Percentiles rank a stretch among this genome's conserved stretches.
Evolutionary conservation across 2,329 filamentous ascomycete genomes (phyloP).

Genomic region (Tothia fuscella): DNA sequence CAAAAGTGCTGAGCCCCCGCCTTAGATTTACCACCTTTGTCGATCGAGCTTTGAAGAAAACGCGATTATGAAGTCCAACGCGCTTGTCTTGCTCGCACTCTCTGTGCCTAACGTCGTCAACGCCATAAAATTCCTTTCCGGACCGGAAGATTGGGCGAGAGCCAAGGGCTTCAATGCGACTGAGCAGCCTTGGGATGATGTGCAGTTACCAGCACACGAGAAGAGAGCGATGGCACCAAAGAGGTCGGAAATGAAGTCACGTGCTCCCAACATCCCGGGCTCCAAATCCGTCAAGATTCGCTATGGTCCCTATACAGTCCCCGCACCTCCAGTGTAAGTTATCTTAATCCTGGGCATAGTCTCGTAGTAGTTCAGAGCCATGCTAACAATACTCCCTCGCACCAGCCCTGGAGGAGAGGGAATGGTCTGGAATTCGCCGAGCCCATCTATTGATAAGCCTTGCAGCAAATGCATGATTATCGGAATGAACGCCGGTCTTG

Average conservation of each 20-base stretch:
- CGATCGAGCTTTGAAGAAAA: too few species aligned
- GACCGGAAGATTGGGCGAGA: background rate
- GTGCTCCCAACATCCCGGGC: slow-evolving; percentile 1
- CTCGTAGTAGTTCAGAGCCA: background rate
- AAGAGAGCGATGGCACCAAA: background rate
- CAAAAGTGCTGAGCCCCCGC: too few species aligned
- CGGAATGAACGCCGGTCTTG: background rate
- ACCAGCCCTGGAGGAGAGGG: background rate
- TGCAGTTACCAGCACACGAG: background rate
- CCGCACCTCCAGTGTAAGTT: background rate
- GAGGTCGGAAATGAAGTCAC: background rate
- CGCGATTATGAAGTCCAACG: background rate
- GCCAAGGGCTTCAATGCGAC: background rate
- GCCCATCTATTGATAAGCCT: background rate
- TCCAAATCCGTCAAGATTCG: slow-evolving; percentile 8
- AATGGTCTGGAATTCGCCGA: slow-evolving; percentile 2
- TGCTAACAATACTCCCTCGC: slow-evolving; percentile 1
- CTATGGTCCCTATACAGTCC: slow-evolving; percentile 7
- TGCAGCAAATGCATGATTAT: slow-evolving; percentile 4
- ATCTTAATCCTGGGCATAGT: background rate
- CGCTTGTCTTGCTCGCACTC: background rate
- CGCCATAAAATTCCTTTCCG: background rate
- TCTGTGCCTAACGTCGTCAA: background rate
- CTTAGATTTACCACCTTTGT: too few species aligned
- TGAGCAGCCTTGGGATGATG: background rate